A percentile compares a stretch with the other conserved stretches of the same genome.
Evolutionary conservation across 129 eudicot species (phyloP).

Genomic region (Gnaphalium uliginosum): DNA sequence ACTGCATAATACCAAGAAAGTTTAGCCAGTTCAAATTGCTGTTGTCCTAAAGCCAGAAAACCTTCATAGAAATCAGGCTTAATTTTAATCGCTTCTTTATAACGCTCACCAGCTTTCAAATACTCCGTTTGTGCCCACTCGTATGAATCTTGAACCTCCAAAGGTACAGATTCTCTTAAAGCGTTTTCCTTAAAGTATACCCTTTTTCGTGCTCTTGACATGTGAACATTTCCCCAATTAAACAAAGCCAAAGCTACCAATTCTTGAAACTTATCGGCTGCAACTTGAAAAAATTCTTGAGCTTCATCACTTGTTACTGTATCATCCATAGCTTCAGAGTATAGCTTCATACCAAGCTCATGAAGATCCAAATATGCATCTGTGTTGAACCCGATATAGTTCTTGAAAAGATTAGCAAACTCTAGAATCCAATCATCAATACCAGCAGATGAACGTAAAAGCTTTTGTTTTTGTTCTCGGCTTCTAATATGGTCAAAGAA

Average conservation of each 20-base stretch:
- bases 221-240: constrained; percentile 94
- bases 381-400: constrained; percentile 71
- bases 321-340: constrained; percentile 94
- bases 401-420: constrained; percentile 84
- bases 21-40: constrained; percentile 86
- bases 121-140: constrained; percentile 79
- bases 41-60: constrained; percentile 71
- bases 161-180: constrained; percentile 43
- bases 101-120: constrained; percentile 60
- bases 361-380: constrained; percentile 85
- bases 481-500: constrained; percentile 51
- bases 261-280: constrained; percentile 86
- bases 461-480: constrained; percentile 27
- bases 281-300: constrained; percentile 55
- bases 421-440: constrained; percentile 89
- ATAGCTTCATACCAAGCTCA: constrained; percentile 76
- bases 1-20: constrained; percentile 84
- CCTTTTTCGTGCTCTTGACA: constrained; percentile 82
- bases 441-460: constrained; percentile 37
- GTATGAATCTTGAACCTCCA: constrained; percentile 49
- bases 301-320: constrained; percentile 76
- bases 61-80: constrained; percentile 86
- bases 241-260: constrained; percentile 88
- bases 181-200: constrained; percentile 50
- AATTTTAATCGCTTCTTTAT: constrained; percentile 70